Base-by-base conservation (phyloP, 2,329 filamentous ascomycete genomes). In the Sclerotinia sclerotiorum region DNA sequence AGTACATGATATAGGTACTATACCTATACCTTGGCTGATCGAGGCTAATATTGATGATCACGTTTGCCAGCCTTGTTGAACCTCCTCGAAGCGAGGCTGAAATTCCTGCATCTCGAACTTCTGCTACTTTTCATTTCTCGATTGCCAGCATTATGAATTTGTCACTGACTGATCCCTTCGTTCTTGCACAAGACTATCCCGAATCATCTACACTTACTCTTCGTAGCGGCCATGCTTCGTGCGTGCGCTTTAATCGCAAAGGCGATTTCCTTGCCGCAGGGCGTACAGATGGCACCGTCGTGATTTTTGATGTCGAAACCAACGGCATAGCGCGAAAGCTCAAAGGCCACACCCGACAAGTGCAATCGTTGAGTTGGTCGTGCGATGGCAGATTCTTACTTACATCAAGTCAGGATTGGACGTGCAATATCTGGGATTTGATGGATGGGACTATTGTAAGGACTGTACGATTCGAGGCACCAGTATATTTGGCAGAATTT, bases 301-400 rank as follows among this genome's bases (percentile, higher is more conserved):
- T 97, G 67, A 91, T 99, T 58, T 99, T 97, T 85, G 95, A 99
- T 78, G 88, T 98, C 62, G 96, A 99, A 80, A 99, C 96, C 13
- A 97, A 96, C 84, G 94, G 95, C 49, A 92, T 98, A 5, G 95
- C 95, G 69, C 90, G 93, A 77, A 99, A 98, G 81, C 83, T 99
- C 72, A 88, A 93, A 72, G 95, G 94, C 17, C 95, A 99, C 80
- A 97, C 92, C 63, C 90, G 92, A 77, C 94, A 95, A 78, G 94
- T 99, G 68, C 94, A 97, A 74, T 97, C 92, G 64, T 80, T 99
- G 70, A 97, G 94, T 82, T 99, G 95, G 95, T 97, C 94, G 65
- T 86, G 90, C 74, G 92, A 93, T 80, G 94, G 95, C 35, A 87
- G 92, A 73, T 98, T 97, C 79, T 84, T 99, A 65, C 86, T 99